Percentiles rank a stretch among this genome's conserved stretches.
phyloP scores from a whole-genome alignment of 176 grass and related monocot species.

The Areca catechu region DNA sequence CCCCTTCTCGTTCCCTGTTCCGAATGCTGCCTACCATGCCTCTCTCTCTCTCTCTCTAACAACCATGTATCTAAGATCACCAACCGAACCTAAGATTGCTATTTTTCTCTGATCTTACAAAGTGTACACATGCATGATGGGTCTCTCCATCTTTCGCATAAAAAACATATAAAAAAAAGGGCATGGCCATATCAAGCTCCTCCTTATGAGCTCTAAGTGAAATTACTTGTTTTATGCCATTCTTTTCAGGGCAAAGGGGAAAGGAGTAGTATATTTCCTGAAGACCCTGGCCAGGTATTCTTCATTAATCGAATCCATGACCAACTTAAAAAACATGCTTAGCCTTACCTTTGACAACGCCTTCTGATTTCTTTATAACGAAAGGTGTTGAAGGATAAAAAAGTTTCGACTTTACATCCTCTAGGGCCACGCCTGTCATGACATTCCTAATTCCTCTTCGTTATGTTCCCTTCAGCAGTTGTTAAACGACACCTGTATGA shows the following conservation, averaged over 20 bases:
- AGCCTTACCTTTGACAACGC: too few relatives aligned
- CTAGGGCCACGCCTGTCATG: not conserved
- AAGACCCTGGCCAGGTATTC: slow-evolving; percentile 74
- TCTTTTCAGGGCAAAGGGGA: slow-evolving; percentile 58
- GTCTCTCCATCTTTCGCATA: too few relatives aligned
- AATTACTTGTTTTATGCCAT: not conserved
- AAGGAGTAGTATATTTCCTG: slow-evolving; percentile 71
- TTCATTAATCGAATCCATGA: not conserved
- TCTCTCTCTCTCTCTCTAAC: slow-evolving; percentile 3
- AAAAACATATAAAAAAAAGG: too few relatives aligned
- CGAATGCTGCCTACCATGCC: too few relatives aligned
- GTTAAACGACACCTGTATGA: slow-evolving; percentile 14
- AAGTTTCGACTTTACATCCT: slow-evolving; percentile 31
- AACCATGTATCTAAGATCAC: not conserved
- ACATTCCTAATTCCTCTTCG: not conserved
- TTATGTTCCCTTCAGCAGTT: slow-evolving; percentile 5
- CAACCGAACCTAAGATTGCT: too few relatives aligned
- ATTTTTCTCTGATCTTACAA: too few relatives aligned
- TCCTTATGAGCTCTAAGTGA: too few relatives aligned
- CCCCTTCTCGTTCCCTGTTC: too few relatives aligned
- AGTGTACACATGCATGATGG: too few relatives aligned
- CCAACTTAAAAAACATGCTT: not conserved
- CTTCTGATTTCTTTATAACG: slow-evolving; percentile 10
- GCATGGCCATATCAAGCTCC: not conserved
- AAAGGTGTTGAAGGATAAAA: slow-evolving; percentile 5